Conservation (phyloP, 495 filamentous ascomycete species). For the Podospora australis region DNA sequence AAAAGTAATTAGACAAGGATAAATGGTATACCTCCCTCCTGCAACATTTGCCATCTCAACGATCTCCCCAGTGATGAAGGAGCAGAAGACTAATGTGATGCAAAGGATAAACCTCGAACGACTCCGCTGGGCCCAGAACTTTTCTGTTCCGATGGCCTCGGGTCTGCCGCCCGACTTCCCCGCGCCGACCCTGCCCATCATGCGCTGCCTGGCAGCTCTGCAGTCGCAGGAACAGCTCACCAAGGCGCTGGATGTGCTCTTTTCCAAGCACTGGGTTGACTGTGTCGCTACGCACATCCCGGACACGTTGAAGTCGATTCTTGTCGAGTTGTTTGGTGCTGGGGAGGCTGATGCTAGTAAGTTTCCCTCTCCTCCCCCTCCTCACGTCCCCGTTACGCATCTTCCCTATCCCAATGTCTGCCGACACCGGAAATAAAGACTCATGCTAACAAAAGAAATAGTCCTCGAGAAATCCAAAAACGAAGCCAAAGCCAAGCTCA, state of each 20-base stretch:
- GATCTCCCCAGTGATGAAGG: not conserved
- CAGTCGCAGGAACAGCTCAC: constrained; percentile 36
- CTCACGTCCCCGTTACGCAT: not conserved
- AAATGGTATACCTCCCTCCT: constrained; percentile 31
- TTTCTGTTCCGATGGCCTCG: constrained; percentile 52
- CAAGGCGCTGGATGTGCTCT: constrained; percentile 44
- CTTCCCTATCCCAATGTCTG: not conserved
- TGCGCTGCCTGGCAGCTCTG: constrained; percentile 41
- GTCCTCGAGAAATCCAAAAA: constrained; percentile 30
- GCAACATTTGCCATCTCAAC: too few species aligned
- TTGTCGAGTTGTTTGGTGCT: constrained; percentile 47
- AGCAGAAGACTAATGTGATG: not conserved
- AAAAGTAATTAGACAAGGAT: constrained; percentile 55
- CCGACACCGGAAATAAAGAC: too few species aligned
- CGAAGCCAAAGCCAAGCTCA: constrained; percentile 49
- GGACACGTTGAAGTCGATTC: constrained; percentile 40
- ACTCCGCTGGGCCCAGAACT: constrained; percentile 52
- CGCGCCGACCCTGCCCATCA: constrained; percentile 44
- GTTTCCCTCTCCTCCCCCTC: not conserved
- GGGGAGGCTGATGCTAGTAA: constrained; percentile 36
- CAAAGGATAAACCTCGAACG: constrained; percentile 49
- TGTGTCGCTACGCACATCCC: constrained; percentile 41
- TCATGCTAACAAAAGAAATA: not conserved
- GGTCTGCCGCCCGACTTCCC: constrained; percentile 54
- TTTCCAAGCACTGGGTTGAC: constrained; percentile 53